phyloP scores from a whole-genome alignment of 2,329 filamentous ascomycete species.

The Myotisia sp. region DNA sequence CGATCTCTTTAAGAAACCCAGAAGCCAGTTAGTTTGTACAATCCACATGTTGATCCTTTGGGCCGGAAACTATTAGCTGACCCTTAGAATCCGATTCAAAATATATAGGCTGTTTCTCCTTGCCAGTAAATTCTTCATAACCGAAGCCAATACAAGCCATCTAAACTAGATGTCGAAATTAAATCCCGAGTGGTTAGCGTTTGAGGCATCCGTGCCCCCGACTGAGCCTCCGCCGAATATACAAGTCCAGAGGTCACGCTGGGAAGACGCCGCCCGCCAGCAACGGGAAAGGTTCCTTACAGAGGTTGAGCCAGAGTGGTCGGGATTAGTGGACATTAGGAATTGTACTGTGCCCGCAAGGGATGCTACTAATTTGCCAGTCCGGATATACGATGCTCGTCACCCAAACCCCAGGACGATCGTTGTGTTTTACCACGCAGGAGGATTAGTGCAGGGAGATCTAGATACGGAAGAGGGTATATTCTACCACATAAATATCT shows the following conservation, averaged over 20 bases:
- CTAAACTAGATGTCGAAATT: neutral
- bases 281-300: neutral
- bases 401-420: neutral
- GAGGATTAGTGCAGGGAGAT: constrained; percentile 2
- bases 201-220: neutral
- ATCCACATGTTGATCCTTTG: too few species aligned
- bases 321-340: neutral
- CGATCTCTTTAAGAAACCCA: too few species aligned
- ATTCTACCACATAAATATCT: too few species aligned
- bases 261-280: neutral
- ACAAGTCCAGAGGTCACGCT: neutral
- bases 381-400: constrained; percentile 7
- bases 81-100: too few species aligned
- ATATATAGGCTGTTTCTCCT: too few species aligned
- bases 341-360: constrained; percentile 1
- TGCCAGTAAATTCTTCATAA: neutral
- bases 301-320: constrained; percentile 1
- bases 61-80: too few species aligned
- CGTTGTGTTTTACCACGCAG: constrained; percentile 5
- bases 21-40: too few species aligned
- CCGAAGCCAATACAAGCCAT: neutral
- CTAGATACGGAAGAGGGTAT: constrained; percentile 6
- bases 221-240: neutral
- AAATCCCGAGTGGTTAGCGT: constrained; percentile 5
- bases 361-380: constrained; percentile 1